A percentile compares a stretch with the other conserved stretches of the same genome.
Evolutionary conservation across 208 protist species (phyloP).

Genomic region (Plasmodiophora brassicae): DNA sequence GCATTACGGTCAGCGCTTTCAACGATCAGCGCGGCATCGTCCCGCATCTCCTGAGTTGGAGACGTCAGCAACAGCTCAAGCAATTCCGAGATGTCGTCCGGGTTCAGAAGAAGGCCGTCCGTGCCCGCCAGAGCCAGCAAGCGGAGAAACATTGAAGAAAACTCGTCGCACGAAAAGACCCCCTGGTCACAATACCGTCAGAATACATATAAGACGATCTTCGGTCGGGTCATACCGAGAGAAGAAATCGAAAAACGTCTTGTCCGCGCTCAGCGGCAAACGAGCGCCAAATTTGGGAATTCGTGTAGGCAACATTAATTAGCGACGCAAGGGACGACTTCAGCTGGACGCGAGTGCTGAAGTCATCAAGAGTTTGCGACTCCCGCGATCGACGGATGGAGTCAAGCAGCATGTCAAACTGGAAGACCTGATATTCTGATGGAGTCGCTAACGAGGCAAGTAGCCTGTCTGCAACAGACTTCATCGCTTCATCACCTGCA

Average conservation of each 20-base stretch:
- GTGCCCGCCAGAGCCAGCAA: not conserved
- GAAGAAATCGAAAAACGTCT: not conserved
- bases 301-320: not conserved
- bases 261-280: not conserved
- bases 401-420: not conserved
- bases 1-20: not conserved
- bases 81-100: not conserved
- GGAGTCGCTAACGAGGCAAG: no score
- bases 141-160: not conserved
- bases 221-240: no score
- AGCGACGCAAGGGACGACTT: not conserved
- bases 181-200: no score
- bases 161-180: not conserved
- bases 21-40: not conserved
- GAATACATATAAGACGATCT: no score
- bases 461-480: no score
- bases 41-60: not conserved
- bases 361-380: not conserved
- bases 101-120: not conserved
- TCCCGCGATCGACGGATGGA: not conserved
- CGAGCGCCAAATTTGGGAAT: not conserved
- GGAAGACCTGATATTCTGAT: not conserved
- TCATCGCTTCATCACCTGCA: no score
- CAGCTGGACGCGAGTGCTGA: not conserved
- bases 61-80: not conserved